phyloP scores from a whole-genome alignment of 768 basidiomycete genomes.

The Russula foetens region DNA sequence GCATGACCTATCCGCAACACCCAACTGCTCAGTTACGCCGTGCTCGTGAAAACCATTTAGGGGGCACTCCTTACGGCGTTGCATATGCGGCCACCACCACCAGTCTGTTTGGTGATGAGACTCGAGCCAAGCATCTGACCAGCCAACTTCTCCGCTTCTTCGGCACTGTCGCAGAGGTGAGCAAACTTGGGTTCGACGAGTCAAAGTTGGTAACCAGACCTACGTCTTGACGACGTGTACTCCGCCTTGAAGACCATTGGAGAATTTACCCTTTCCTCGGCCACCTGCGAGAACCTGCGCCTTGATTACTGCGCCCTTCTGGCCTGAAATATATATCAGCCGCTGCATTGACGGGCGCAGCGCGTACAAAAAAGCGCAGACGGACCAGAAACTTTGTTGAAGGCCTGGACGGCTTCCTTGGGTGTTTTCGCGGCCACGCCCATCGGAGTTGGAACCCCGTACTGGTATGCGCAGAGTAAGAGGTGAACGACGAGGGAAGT shows the following conservation, averaged over 20 bases:
- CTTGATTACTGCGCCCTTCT: constrained; percentile 85
- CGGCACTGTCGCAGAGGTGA: constrained; percentile 48
- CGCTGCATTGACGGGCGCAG: background rate
- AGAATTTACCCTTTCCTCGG: constrained; percentile 95
- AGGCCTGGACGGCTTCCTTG: constrained; percentile 83
- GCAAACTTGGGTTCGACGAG: background rate
- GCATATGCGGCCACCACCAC: constrained; percentile 84
- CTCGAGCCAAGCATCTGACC: constrained; percentile 90
- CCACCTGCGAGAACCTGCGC: constrained; percentile 99
- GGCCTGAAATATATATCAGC: constrained; percentile 37
- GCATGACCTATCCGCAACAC: constrained; percentile 69
- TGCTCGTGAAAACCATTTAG: background rate
- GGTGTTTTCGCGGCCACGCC: constrained; percentile 81
- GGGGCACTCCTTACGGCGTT: constrained; percentile 64
- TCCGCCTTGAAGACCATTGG: constrained; percentile 94
- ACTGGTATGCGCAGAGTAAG: constrained; percentile 41
- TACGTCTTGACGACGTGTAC: constrained; percentile 91
- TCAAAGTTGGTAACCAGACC: constrained; percentile 4
- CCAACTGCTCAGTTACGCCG: background rate
- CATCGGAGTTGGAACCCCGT: constrained; percentile 92
- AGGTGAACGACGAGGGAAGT: background rate
- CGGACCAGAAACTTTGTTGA: constrained; percentile 73
- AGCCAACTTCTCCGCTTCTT: constrained; percentile 79
- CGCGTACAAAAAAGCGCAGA: background rate
- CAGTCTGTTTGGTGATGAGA: constrained; percentile 98